Evolutionary conservation across 2,329 filamentous ascomycete genomes (phyloP).

Genomic region (Neopestalotiopsis sp.): DNA sequence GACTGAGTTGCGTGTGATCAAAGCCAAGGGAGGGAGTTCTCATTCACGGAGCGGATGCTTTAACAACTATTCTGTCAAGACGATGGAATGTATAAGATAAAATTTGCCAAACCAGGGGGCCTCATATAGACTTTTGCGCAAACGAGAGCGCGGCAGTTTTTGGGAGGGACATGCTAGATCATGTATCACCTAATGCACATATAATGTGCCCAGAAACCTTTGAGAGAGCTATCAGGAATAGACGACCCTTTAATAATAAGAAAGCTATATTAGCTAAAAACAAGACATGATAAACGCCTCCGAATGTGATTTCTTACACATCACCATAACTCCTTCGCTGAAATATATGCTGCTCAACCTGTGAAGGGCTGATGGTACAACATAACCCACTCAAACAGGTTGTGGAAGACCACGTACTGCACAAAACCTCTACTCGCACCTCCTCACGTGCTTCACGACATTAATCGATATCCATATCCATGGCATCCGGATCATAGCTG

Average conservation of each 20-base stretch:
- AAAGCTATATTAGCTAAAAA: constrained; percentile 18
- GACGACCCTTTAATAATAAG: constrained; percentile 24
- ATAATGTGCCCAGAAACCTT: background rate
- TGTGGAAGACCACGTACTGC: background rate
- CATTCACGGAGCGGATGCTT: background rate
- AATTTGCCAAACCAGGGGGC: background rate
- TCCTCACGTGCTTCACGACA: background rate
- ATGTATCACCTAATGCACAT: background rate
- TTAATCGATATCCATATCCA: constrained; percentile 50
- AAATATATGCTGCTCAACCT: background rate
- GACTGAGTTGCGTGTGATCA: background rate
- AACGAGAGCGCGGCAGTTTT: background rate
- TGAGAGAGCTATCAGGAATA: constrained; percentile 40
- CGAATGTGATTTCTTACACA: background rate
- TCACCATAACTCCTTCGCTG: background rate
- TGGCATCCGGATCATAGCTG: background rate
- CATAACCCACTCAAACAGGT: background rate
- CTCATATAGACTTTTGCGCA: background rate
- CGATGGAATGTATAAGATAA: background rate
- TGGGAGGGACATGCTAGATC: background rate
- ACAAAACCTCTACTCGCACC: background rate
- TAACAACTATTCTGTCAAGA: background rate
- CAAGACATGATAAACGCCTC: background rate
- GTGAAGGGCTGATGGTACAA: constrained; percentile 4
- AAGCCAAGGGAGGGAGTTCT: background rate